phyloP scores from a whole-genome alignment of 352 stramenopile genomes.

The Phytophthora podocarpi region DNA sequence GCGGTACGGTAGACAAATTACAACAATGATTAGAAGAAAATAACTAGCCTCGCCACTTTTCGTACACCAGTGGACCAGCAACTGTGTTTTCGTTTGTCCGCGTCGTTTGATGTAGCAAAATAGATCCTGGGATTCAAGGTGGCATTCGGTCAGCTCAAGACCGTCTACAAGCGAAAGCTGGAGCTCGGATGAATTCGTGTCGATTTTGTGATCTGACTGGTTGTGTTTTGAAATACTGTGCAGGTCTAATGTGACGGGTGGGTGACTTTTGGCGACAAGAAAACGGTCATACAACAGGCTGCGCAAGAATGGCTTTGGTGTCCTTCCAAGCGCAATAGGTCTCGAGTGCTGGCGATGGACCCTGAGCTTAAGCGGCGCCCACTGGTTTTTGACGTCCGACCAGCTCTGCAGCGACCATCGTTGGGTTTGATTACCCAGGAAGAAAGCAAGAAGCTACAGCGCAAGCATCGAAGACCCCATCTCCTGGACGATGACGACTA shows the following conservation, averaged over 20 bases:
- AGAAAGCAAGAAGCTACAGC: conserved; percentile 48
- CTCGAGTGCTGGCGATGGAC: conserved; percentile 41
- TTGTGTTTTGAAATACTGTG: conserved; percentile 1
- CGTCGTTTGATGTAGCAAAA: background rate
- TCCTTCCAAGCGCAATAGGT: conserved; percentile 3
- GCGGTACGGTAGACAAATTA: conserved; percentile 12
- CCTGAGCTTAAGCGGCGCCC: conserved; percentile 59
- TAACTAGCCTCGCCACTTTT: background rate
- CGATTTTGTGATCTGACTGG: too few species aligned
- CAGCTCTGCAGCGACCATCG: conserved; percentile 33
- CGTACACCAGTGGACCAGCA: too few species aligned
- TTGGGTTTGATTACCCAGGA: conserved; percentile 59
- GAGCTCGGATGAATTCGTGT: too few species aligned
- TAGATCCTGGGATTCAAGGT: too few species aligned
- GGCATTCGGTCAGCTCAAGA: too few species aligned
- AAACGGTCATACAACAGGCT: too few species aligned
- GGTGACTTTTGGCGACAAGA: conserved; percentile 28
- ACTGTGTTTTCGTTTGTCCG: too few species aligned
- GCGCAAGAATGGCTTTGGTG: conserved; percentile 10
- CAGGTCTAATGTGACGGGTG: too few species aligned
- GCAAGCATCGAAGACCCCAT: conserved; percentile 19
- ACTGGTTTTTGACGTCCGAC: conserved; percentile 58
- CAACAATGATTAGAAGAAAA: conserved; percentile 16
- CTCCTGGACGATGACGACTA: conserved; percentile 7
- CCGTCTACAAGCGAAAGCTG: too few species aligned